These are phyloP conservation scores for Flueggea neowawraea DNA, from an alignment of 441 rosid species.

Conservation along the genomic window DNA sequence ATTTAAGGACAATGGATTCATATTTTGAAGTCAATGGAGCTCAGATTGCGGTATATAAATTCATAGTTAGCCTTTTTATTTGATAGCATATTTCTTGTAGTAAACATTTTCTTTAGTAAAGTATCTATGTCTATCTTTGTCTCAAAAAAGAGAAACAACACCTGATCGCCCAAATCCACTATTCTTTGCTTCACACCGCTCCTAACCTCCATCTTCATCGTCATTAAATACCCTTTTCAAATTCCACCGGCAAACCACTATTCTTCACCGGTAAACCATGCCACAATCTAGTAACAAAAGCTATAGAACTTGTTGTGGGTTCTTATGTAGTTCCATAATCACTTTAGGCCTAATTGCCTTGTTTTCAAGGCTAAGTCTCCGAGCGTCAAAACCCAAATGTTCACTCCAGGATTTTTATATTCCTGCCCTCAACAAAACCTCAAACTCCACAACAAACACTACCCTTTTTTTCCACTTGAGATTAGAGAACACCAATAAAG, in stretches of 20 bases:
- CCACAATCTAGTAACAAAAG: slow-evolving; percentile 6
- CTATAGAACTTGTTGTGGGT: slow-evolving; percentile 22
- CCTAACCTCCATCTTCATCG: too few species aligned
- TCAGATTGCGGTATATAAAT: too few species aligned
- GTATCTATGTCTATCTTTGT: too few species aligned
- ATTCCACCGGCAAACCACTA: not conserved
- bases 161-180: too few species aligned
- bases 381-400: slow-evolving; percentile 51
- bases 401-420: slow-evolving; percentile 38
- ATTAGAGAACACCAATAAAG: slow-evolving; percentile 56
- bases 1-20: too few species aligned
- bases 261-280: slow-evolving; percentile 20
- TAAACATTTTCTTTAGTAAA: too few species aligned
- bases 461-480: slow-evolving; percentile 40
- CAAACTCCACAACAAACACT: slow-evolving; percentile 18
- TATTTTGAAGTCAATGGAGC: too few species aligned
- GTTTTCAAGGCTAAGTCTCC: slow-evolving; percentile 67
- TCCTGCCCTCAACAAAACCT: slow-evolving; percentile 53
- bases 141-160: too few species aligned
- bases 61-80: too few species aligned
- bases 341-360: slow-evolving; percentile 53
- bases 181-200: too few species aligned
- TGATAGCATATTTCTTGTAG: too few species aligned
- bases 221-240: not conserved
- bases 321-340: slow-evolving; percentile 53